These are phyloP conservation scores for Didymella exigua DNA, from an alignment of 2,329 filamentous ascomycete genomes.

Conservation along the genomic window DNA sequence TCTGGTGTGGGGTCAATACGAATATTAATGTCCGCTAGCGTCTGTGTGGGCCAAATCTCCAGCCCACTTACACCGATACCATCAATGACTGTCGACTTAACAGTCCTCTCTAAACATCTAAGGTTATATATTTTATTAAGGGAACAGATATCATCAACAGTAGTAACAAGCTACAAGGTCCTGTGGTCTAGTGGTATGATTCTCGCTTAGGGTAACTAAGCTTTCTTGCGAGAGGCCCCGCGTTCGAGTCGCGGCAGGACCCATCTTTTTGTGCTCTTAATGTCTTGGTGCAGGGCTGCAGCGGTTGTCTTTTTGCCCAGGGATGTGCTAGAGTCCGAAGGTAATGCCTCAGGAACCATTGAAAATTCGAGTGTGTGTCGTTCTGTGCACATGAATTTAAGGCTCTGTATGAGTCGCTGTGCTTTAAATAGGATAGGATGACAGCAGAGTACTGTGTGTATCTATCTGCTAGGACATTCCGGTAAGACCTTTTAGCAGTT, in stretches of 20 bases:
- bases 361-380: too few relatives aligned
- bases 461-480: too few relatives aligned
- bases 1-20: background rate
- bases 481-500: too few relatives aligned
- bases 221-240: constrained; percentile 20
- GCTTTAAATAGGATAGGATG: too few relatives aligned
- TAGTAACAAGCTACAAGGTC: too few relatives aligned
- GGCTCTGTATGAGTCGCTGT: too few relatives aligned
- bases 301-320: background rate
- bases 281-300: too few relatives aligned
- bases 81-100: background rate
- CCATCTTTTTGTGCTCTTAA: constrained; percentile 3
- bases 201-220: constrained; percentile 65
- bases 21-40: constrained; percentile 8
- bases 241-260: constrained; percentile 25
- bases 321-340: background rate
- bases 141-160: background rate
- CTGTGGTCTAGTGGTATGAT: constrained; percentile 64
- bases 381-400: too few relatives aligned
- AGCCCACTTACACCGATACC: background rate
- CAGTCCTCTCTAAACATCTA: background rate
- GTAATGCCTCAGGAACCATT: background rate
- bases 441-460: too few relatives aligned
- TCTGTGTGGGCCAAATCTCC: background rate
- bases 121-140: background rate